Evolutionary conservation across 495 filamentous ascomycete genomes (phyloP).

Genomic region (Lasiosphaeria miniovina): DNA sequence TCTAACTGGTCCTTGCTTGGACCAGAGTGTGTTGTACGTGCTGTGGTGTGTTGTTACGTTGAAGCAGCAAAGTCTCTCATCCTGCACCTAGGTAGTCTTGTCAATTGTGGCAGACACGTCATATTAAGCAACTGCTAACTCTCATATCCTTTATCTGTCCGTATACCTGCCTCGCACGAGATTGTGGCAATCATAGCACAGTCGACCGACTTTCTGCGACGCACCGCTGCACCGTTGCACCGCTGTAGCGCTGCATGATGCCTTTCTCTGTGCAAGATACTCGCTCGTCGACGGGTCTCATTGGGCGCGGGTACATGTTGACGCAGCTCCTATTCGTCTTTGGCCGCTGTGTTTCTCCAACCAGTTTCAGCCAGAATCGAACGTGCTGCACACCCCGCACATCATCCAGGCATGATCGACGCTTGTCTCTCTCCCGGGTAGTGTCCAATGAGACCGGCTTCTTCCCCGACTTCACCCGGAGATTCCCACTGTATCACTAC

Average conservation of each 20-base stretch:
- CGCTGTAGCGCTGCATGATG: neutral
- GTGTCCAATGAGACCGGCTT: neutral
- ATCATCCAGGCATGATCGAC: neutral
- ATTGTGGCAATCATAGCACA: neutral
- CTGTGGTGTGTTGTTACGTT: too few species aligned
- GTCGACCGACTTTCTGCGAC: neutral
- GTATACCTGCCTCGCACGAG: too few species aligned
- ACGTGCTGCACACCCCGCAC: neutral
- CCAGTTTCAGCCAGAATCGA: neutral
- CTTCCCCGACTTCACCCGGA: neutral
- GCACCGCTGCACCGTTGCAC: too few species aligned
- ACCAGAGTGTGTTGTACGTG: too few species aligned
- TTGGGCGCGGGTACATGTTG: neutral
- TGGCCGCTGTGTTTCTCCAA: neutral
- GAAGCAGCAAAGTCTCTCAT: too few species aligned
- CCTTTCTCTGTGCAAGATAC: neutral
- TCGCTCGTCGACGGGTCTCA: neutral
- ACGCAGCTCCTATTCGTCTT: neutral
- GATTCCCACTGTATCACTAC: neutral
- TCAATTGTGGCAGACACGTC: too few species aligned
- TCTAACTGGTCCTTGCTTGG: neutral
- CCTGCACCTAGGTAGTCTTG: too few species aligned
- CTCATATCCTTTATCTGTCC: too few species aligned
- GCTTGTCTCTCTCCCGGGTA: neutral
- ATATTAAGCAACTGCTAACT: too few species aligned